phyloP scores from a whole-genome alignment of 2,329 filamentous ascomycete genomes.

The Beauveria australis region DNA sequence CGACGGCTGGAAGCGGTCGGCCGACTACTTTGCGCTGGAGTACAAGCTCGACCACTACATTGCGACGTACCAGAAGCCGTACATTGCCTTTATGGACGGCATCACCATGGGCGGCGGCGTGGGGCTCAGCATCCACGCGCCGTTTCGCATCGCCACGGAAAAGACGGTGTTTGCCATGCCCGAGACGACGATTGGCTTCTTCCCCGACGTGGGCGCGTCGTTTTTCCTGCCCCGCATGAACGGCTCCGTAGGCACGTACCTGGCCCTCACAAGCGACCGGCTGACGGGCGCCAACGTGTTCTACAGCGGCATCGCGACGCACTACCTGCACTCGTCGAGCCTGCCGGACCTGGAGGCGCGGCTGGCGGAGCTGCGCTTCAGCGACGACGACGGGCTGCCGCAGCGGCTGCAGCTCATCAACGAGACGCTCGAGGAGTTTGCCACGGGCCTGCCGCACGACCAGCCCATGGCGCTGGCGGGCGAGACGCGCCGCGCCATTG shows the following conservation, averaged over 20 bases:
- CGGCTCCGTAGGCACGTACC: slow-evolving; percentile 80
- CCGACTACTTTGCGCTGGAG: slow-evolving; percentile 87
- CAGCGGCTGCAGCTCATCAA: slow-evolving; percentile 67
- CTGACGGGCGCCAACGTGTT: slow-evolving; percentile 78
- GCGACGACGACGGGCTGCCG: slow-evolving; percentile 58
- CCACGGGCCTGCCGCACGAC: slow-evolving; percentile 72
- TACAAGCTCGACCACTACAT: slow-evolving; percentile 95
- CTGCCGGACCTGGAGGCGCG: slow-evolving; percentile 74
- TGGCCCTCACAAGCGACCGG: slow-evolving; percentile 82
- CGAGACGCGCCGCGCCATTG: slow-evolving; percentile 68
- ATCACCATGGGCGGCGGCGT: slow-evolving; percentile 98
- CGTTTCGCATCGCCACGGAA: slow-evolving; percentile 93
- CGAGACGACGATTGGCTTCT: slow-evolving; percentile 96
- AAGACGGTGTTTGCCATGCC: slow-evolving; percentile 96
- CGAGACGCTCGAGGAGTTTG: slow-evolving; percentile 84
- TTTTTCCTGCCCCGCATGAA: slow-evolving; percentile 93
- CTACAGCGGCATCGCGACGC: slow-evolving; percentile 86
- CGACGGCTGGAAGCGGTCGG: slow-evolving; percentile 65
- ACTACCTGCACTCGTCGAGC: slow-evolving; percentile 89
- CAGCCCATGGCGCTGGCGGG: slow-evolving; percentile 61
- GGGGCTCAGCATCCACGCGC: slow-evolving; percentile 87
- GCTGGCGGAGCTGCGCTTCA: slow-evolving; percentile 82
- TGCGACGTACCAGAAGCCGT: slow-evolving; percentile 86
- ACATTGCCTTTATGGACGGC: slow-evolving; percentile 92
- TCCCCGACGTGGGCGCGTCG: slow-evolving; percentile 92